Base-by-base conservation (phyloP, 331 rosid species). In the Malus hybrid region DNA sequence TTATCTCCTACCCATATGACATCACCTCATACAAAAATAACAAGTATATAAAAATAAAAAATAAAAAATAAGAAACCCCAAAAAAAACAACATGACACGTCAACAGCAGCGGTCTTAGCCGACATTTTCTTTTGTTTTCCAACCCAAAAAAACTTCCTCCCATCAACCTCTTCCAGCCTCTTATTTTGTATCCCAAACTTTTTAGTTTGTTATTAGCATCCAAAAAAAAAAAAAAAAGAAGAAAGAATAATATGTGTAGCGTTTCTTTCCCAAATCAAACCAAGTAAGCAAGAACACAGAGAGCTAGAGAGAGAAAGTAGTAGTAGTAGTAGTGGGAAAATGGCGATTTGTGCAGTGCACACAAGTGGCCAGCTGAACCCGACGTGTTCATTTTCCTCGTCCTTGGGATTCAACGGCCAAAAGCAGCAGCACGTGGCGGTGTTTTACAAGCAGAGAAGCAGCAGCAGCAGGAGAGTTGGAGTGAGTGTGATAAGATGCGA, bases 311-410 rank as follows among this genome's bases (percentile, higher is more conserved):
- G 27, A 57, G 52, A 31, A 27, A 10, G 20, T 28, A 28, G 29
- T 28, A 28, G 20, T 46, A 5, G 19, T 20, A 39, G 46, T 39
- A 39, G 20, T 46, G 7, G 19, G 7, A 10, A n/a, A 81, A 92
- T 93, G 98, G 90, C 96, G 80, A 80, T 88, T 65, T 94, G 91
- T 80, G 89, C 93, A 80, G 93, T 90, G 60, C 86, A 90, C 90
- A 87, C 97, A 76, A 91, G 33, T 7, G 29, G 96, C 65, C 97
- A 92, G 70, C 83, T 90, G 62, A 88, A 88, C 84, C 83, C 91
- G 56, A 86, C 90, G 55, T 85, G 86, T 78, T 85, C 96, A 71
- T 82, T 32, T 32, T 31, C 68, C 79, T 77, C 96, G 85, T 20
- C 60, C 0, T 65, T 82, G 7, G 88, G 88, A 12, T 90, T 87